Evolutionary conservation across 139 green algal species (phyloP).

Genomic region (Astrephomene gubernaculifera): DNA sequence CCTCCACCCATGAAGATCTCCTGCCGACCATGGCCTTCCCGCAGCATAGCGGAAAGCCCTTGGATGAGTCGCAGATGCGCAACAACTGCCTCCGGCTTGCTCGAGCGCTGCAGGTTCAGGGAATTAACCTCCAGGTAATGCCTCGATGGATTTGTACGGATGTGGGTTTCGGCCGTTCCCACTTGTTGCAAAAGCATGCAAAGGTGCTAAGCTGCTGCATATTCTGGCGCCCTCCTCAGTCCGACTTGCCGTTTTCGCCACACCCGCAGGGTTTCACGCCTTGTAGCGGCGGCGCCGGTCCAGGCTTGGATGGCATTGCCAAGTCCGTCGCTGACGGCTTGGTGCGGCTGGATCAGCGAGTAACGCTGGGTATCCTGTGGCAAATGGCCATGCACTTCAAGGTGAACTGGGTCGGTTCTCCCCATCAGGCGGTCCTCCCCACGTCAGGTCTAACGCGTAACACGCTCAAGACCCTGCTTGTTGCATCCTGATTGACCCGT

Average conservation of each 20-base stretch:
- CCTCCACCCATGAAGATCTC: background rate
- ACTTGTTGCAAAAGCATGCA: no score
- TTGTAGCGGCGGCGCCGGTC: no score
- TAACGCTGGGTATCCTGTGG: constrained; percentile 79
- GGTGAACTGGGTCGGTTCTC: background rate
- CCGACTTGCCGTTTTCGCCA: no score
- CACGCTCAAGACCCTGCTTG: no score
- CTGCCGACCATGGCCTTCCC: constrained; percentile 40
- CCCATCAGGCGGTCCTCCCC: no score
- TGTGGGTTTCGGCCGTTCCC: no score
- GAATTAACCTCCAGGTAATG: constrained; percentile 63
- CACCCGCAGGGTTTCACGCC: no score
- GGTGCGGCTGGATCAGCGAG: constrained; percentile 71
- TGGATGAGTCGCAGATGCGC: constrained; percentile 45
- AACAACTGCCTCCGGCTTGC: constrained; percentile 46
- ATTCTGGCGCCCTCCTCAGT: no score
- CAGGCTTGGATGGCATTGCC: constrained; percentile 16
- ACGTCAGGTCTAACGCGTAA: no score
- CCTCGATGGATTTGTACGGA: no score
- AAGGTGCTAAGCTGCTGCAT: no score
- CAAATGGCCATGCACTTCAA: constrained; percentile 42
- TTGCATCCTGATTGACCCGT: no score
- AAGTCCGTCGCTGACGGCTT: constrained; percentile 61
- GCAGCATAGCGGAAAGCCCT: constrained; percentile 25
- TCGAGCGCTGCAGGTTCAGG: constrained; percentile 62